These are phyloP conservation scores for Naganishia onofrii DNA, from an alignment of 768 basidiomycete genomes.

Conservation along the genomic window DNA sequence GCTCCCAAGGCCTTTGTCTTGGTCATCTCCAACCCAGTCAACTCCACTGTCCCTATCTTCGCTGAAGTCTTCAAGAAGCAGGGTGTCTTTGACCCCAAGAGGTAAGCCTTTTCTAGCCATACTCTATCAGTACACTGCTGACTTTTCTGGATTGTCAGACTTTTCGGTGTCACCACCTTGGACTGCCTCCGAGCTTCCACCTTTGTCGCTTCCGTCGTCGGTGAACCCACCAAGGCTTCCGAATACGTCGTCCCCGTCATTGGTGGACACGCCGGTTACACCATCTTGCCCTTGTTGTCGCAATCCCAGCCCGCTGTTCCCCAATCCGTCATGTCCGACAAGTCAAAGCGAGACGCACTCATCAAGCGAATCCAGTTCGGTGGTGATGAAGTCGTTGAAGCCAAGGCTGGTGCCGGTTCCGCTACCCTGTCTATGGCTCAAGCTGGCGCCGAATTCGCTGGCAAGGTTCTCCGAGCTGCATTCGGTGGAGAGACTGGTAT, in stretches of 20 bases:
- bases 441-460: constrained; percentile 70
- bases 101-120: constrained; percentile 56
- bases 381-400: constrained; percentile 96
- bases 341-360: constrained; percentile 68
- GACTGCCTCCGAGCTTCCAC: constrained; percentile 98
- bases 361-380: constrained; percentile 89
- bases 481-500: constrained; percentile 67
- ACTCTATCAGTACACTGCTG: background rate
- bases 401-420: constrained; percentile 88
- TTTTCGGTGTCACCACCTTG: constrained; percentile 97
- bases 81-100: constrained; percentile 85
- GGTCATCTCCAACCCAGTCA: constrained; percentile 99
- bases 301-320: constrained; percentile 68
- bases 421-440: constrained; percentile 86
- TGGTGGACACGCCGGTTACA: constrained; percentile 90
- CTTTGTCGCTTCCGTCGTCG: constrained; percentile 72
- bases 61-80: constrained; percentile 92
- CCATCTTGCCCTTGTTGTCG: constrained; percentile 89
- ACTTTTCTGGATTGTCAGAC: constrained; percentile 54
- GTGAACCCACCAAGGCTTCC: constrained; percentile 54
- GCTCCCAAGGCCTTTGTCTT: constrained; percentile 88
- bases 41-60: constrained; percentile 97
- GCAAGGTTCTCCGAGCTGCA: constrained; percentile 61
- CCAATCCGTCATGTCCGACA: constrained; percentile 44
- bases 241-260: constrained; percentile 80